Evolutionary conservation across 495 filamentous ascomycete genomes (phyloP), one percentile per base, ranked within the genome.

Genomic region (Tuber aestivum): DNA sequence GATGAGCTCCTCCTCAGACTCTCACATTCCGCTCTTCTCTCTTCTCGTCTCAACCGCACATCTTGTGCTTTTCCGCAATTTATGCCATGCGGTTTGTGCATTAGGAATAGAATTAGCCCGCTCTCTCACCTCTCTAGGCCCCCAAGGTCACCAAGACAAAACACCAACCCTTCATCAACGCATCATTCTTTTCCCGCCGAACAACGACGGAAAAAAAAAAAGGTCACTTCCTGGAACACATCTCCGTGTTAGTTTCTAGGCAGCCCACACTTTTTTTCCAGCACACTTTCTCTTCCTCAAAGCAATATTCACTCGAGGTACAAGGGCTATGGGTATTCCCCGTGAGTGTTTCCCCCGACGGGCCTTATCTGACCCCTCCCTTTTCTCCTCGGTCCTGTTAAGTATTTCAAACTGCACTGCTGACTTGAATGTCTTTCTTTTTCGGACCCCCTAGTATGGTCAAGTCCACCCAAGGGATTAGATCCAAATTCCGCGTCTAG

Each of bases 301-400:
- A 38, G 72, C 41, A 68, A 8, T 65, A 75, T 35, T 70, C 50
- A 70, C 32, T 44, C 72, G 69, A 71, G 44, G 70, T 74, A 41
- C 68, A 69, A 44, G 56, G 70, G 74, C 75, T 61, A 81, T 81
- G 79, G 79, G 79, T 72, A 74, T 75, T 48, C 79, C 79, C 40
- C 77, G 79, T 81, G 72, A 37, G 79, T 77, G 38, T 41, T 37
- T 70, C 45, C 69, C 1, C 37, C 27, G 56, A 18, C n/a, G 12
- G 27, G 56, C 56, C 56, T 35, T 27, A 6, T 32, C 14, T 65
- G 56, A 35, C 56, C 21, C 69, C n/a, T 32, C 45, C 37, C 27
- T 48, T 48, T 27, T 8, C 35, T 44, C 41, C 48, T 35, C 72
- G 56, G 56, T 35, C 56, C 56, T 65, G 56, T 65, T 65, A 20